phyloP scores from a whole-genome alignment of 306 rosid genomes.

The Quercus variabilis region DNA sequence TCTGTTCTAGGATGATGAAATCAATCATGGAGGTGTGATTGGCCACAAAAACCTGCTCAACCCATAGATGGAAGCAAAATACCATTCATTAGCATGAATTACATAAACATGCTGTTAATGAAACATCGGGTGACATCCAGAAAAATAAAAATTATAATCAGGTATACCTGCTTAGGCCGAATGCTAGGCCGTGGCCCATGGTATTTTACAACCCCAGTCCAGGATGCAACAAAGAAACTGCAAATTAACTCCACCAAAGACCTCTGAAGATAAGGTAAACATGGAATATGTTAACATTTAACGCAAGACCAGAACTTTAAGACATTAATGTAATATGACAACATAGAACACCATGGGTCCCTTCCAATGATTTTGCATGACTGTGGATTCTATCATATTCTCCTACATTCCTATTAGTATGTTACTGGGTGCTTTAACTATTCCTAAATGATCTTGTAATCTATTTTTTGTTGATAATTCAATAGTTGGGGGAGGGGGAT shows the following conservation, averaged over 20 bases:
- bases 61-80: slow-evolving; percentile 11
- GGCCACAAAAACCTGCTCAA: slow-evolving; percentile 88
- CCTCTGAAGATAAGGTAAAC: slow-evolving; percentile 53
- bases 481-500: too few species aligned
- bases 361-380: neutral
- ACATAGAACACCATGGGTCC: neutral
- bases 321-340: neutral
- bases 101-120: neutral
- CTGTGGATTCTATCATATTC: neutral
- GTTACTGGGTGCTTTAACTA: neutral
- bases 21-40: slow-evolving; percentile 98
- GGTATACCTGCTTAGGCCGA: slow-evolving; percentile 77
- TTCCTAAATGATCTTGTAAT: neutral
- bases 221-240: slow-evolving; percentile 96
- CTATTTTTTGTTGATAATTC: too few species aligned
- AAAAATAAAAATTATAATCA: neutral
- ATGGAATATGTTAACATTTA: neutral
- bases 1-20: slow-evolving; percentile 93
- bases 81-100: slow-evolving; percentile 14
- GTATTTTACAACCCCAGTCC: slow-evolving; percentile 99
- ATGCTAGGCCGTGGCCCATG: slow-evolving; percentile 96
- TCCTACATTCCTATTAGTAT: neutral
- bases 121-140: slow-evolving; percentile 1
- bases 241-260: slow-evolving; percentile 90
- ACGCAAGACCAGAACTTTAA: neutral